A percentile compares a stretch with the other conserved stretches of the same genome.
These are phyloP conservation scores for Collybia nuda DNA, from an alignment of 768 basidiomycete species.

Conservation along the genomic window DNA sequence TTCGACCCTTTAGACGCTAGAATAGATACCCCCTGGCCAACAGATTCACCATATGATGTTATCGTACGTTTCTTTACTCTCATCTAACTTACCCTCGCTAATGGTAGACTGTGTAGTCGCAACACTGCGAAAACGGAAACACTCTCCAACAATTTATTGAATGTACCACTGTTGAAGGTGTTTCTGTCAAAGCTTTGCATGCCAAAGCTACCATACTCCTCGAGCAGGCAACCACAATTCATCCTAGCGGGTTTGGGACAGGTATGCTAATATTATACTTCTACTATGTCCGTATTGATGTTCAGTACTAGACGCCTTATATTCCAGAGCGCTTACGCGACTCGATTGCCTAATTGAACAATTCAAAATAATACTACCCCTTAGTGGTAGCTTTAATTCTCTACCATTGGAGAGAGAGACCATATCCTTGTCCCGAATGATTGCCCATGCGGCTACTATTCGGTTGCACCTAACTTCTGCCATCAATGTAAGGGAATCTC, in stretches of 20 bases:
- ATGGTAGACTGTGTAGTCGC: conserved; percentile 38
- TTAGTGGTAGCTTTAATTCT: conserved; percentile 24
- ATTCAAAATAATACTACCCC: conserved; percentile 35
- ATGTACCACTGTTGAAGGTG: conserved; percentile 30
- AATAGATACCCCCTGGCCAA: conserved; percentile 54
- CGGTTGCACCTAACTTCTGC: conserved; percentile 51
- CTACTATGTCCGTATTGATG: neutral
- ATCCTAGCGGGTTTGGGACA: conserved; percentile 37
- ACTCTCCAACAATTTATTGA: conserved; percentile 52
- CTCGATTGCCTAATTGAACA: conserved; percentile 45
- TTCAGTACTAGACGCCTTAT: conserved; percentile 39
- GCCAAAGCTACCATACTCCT: conserved; percentile 59
- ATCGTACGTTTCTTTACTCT: conserved; percentile 30
- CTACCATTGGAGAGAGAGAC: conserved; percentile 33
- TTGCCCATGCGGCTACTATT: conserved; percentile 50
- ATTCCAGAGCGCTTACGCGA: conserved; percentile 40
- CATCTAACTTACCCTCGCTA: conserved; percentile 1
- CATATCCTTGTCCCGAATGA: conserved; percentile 43
- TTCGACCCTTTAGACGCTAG: conserved; percentile 52
- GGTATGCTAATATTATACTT: conserved; percentile 26
- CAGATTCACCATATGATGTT: conserved; percentile 34
- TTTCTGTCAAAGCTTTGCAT: conserved; percentile 40
- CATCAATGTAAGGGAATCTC: conserved; percentile 38
- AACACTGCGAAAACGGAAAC: conserved; percentile 39
- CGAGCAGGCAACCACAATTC: conserved; percentile 57